Evolutionary conservation across 352 stramenopile genomes (phyloP).

Genomic region (Globisporangium nodosum): DNA sequence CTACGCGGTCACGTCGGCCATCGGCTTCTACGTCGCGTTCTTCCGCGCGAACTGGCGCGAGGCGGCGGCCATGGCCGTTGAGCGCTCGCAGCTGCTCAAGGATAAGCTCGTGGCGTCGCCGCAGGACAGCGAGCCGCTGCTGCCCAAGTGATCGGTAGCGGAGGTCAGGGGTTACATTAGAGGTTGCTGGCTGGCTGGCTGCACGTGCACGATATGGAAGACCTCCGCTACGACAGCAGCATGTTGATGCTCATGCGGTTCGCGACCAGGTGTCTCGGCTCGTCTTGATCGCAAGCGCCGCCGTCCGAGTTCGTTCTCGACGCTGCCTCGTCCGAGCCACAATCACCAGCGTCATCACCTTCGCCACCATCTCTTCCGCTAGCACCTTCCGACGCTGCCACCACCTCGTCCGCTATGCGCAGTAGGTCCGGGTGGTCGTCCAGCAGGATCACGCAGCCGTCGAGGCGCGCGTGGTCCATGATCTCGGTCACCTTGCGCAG

Average conservation of each 20-base stretch:
- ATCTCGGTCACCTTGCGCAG: constrained; percentile 12
- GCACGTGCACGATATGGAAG: not conserved
- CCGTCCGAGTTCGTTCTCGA: not conserved
- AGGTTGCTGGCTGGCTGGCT: too few species aligned
- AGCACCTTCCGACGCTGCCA: not conserved
- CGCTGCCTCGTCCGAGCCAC: too few species aligned
- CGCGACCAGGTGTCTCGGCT: not conserved
- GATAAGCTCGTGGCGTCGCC: constrained; percentile 11
- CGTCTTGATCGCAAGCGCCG: not conserved
- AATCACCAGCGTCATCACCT: not conserved
- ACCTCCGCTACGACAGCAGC: constrained; percentile 13
- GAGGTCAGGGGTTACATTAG: not conserved
- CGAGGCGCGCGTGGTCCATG: constrained; percentile 14
- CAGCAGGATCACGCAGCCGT: constrained; percentile 13
- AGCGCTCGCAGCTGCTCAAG: constrained; percentile 40
- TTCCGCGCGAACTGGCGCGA: constrained; percentile 55
- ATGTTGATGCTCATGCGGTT: constrained; percentile 16
- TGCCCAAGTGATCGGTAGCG: constrained; percentile 4
- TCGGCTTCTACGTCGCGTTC: constrained; percentile 59
- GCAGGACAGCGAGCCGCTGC: constrained; percentile 12
- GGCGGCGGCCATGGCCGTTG: constrained; percentile 42
- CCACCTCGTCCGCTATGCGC: not conserved
- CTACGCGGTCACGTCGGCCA: constrained; percentile 68
- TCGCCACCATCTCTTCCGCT: too few species aligned
- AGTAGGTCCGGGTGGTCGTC: constrained; percentile 4